phyloP scores from a whole-genome alignment of 1,139 yeast genomes.

The Pichia sp. region DNA sequence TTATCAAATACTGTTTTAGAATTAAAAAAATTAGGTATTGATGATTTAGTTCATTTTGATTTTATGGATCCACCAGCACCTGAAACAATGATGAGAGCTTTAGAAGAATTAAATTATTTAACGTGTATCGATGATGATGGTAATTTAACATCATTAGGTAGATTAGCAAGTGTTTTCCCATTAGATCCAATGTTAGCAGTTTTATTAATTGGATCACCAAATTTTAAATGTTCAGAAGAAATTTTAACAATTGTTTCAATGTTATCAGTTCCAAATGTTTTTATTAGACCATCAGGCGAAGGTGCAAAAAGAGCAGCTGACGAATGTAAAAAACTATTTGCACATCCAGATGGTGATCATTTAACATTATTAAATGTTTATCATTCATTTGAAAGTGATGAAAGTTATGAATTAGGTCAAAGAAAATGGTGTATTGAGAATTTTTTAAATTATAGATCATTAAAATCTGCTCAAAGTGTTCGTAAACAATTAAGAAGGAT shows the following conservation, averaged over 20 bases:
- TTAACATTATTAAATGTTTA: slow-evolving; percentile 83
- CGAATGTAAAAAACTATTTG: slow-evolving; percentile 80
- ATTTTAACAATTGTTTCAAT: slow-evolving; percentile 83
- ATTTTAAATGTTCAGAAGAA: slow-evolving; percentile 82
- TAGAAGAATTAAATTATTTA: slow-evolving; percentile 88
- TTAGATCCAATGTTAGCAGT: slow-evolving; percentile 94
- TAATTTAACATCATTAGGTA: slow-evolving; percentile 78
- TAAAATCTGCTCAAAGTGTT: slow-evolving; percentile 78
- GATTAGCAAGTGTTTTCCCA: slow-evolving; percentile 89
- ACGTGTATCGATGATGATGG: slow-evolving; percentile 92
- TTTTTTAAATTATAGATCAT: slow-evolving; percentile 75
- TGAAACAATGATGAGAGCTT: slow-evolving; percentile 98
- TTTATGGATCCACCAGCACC: slow-evolving; percentile 99
- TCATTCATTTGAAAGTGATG: slow-evolving; percentile 73
- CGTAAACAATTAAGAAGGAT: slow-evolving; percentile 75
- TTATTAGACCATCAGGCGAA: slow-evolving; percentile 84
- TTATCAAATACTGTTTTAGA: slow-evolving; percentile 89
- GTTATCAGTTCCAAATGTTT: slow-evolving; percentile 78
- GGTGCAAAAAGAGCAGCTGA: slow-evolving; percentile 87
- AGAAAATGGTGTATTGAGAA: slow-evolving; percentile 91
- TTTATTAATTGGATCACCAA: slow-evolving; percentile 82
- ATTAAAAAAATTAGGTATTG: slow-evolving; percentile 87
- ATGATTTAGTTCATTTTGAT: slow-evolving; percentile 94
- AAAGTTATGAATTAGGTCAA: slow-evolving; percentile 53
- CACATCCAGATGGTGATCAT: slow-evolving; percentile 95